These are phyloP conservation scores for Biscutella auriculata DNA, from an alignment of 441 rosid species.

Conservation along the genomic window DNA sequence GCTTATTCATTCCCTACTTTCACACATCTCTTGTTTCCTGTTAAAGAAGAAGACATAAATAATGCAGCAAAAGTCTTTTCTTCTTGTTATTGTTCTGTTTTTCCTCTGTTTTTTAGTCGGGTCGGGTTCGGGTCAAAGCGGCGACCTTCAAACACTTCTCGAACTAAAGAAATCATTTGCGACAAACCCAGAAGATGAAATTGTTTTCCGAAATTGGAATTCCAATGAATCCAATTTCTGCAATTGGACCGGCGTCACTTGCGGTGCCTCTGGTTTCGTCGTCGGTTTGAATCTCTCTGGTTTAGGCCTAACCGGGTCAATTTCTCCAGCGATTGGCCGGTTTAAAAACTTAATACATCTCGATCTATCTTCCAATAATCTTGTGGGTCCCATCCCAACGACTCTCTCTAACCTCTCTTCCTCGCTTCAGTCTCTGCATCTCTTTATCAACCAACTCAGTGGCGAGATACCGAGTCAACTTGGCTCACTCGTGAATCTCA, in stretches of 20 bases:
- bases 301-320: conserved; percentile 51
- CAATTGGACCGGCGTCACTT: conserved; percentile 60
- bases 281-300: conserved; percentile 48
- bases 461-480: conserved; percentile 61
- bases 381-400: conserved; percentile 54
- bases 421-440: conserved; percentile 44
- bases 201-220: conserved; percentile 42
- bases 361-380: conserved; percentile 52
- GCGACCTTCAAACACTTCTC: conserved; percentile 12
- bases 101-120: neutral
- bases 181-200: neutral
- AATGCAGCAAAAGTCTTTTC: neutral
- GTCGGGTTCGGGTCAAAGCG: neutral
- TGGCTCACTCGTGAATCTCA: conserved; percentile 46
- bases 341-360: conserved; percentile 41
- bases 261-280: conserved; percentile 32
- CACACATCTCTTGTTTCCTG: neutral
- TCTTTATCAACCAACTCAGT: conserved; percentile 53
- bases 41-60: neutral
- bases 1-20: neutral
- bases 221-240: conserved; percentile 33
- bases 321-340: conserved; percentile 35
- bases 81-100: conserved; percentile 4
- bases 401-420: conserved; percentile 60
- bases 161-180: conserved; percentile 11